These are phyloP conservation scores for Purpureocillium lavendulum DNA, from an alignment of 2,329 filamentous ascomycete genomes.

Conservation along the genomic window DNA sequence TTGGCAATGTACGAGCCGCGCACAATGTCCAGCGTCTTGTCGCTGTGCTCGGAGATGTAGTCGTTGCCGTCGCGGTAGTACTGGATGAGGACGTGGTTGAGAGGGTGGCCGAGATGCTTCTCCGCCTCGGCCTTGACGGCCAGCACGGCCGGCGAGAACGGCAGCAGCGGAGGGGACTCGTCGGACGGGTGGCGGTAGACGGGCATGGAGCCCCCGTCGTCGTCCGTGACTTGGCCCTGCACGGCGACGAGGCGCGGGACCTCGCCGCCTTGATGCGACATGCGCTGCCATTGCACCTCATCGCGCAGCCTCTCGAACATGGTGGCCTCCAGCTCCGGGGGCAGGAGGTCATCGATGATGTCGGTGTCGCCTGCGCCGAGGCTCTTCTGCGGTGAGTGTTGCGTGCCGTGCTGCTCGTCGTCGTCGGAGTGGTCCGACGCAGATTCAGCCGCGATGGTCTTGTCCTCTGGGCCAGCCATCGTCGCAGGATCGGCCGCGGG, in stretches of 20 bases:
- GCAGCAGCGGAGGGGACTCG: constrained; percentile 67
- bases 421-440: not conserved
- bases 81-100: constrained; percentile 93
- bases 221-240: constrained; percentile 61
- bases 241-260: constrained; percentile 88
- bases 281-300: constrained; percentile 81
- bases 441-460: not conserved
- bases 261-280: constrained; percentile 86
- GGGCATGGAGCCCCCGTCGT: constrained; percentile 59
- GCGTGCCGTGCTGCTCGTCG: constrained; percentile 2
- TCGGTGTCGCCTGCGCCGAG: constrained; percentile 78
- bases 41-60: constrained; percentile 92
- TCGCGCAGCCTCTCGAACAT: constrained; percentile 62
- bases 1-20: constrained; percentile 80
- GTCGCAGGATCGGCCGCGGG: no score
- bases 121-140: constrained; percentile 63
- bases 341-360: constrained; percentile 63
- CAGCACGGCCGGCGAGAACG: constrained; percentile 67
- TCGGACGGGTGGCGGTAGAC: constrained; percentile 95
- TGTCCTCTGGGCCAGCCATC: constrained; percentile 1
- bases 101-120: constrained; percentile 61
- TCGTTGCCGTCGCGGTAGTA: constrained; percentile 84
- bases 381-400: constrained; percentile 31
- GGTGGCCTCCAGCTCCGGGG: constrained; percentile 41
- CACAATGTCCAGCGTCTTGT: constrained; percentile 90